Percentiles rank a stretch among this genome's conserved stretches.
These are phyloP conservation scores for Puccinia triticina DNA, from an alignment of 1,284 basidiomycete species.

Conservation along the genomic window DNA sequence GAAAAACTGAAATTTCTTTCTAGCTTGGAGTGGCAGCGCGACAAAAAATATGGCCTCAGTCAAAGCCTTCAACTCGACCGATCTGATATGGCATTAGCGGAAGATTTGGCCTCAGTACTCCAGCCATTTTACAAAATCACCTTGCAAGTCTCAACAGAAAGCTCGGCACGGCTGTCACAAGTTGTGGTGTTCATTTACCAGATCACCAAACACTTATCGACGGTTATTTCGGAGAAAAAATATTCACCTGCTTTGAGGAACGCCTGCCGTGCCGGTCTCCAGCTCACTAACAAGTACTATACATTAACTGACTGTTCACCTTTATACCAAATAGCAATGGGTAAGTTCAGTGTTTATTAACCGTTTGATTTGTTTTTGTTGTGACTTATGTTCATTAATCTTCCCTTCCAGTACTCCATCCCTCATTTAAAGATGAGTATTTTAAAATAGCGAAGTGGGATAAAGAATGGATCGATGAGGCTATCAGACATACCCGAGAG, in stretches of 20 bases:
- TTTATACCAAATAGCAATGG: not conserved
- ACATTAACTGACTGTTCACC: not conserved
- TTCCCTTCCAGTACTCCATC: not conserved
- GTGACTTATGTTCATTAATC: no score
- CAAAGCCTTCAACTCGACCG: not conserved
- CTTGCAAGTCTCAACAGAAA: not conserved
- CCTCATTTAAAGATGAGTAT: not conserved
- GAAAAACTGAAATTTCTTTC: not conserved
- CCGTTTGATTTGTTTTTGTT: not conserved
- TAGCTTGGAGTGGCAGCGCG: not conserved
- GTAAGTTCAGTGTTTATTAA: not conserved
- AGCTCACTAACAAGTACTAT: not conserved
- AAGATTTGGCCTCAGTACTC: not conserved
- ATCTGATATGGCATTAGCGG: not conserved
- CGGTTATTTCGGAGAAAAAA: no score
- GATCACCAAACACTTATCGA: not conserved
- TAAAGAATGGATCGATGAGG: no score
- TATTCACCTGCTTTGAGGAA: not conserved
- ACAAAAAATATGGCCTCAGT: not conserved
- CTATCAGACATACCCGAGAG: not conserved
- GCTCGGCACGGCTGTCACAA: not conserved
- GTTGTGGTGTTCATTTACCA: not conserved
- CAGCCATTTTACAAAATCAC: not conserved
- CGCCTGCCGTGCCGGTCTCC: not conserved
- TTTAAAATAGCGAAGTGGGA: not conserved